These are phyloP conservation scores for Aspergillus carlsbadensis DNA, from an alignment of 495 filamentous ascomycete species.

Conservation along the genomic window DNA sequence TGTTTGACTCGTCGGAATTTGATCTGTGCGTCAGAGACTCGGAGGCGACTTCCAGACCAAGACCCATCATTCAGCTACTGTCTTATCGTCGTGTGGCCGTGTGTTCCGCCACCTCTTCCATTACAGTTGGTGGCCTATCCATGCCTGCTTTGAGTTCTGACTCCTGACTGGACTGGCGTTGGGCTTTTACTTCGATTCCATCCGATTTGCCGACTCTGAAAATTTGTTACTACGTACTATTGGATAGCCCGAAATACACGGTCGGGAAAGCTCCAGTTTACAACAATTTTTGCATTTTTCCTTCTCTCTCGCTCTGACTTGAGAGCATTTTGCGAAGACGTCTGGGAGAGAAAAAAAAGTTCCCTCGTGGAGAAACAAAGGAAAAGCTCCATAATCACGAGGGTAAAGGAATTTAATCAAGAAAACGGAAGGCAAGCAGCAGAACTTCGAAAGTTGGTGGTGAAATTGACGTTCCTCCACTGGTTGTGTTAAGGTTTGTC, in stretches of 20 bases:
- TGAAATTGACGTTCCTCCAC: conserved; percentile 11
- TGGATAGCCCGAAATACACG: conserved; percentile 15
- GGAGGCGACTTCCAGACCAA: conserved; percentile 25
- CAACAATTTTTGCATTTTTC: background rate
- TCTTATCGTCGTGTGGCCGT: conserved; percentile 23
- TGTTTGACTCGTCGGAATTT: conserved; percentile 11
- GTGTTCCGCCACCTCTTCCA: conserved; percentile 19
- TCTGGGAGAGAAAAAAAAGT: background rate
- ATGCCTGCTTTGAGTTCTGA: conserved; percentile 11
- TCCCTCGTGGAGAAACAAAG: conserved; percentile 4
- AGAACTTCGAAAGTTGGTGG: conserved; percentile 9
- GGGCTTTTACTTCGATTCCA: conserved; percentile 4
- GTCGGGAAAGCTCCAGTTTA: conserved; percentile 12
- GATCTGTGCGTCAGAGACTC: conserved; percentile 23
- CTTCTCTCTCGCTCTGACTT: conserved; percentile 1
- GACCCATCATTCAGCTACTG: conserved; percentile 31
- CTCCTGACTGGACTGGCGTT: conserved; percentile 8
- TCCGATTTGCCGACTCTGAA: conserved; percentile 11
- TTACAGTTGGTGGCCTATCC: background rate
- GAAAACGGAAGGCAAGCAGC: conserved; percentile 9
- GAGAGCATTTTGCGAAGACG: conserved; percentile 3
- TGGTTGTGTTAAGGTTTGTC: conserved; percentile 38
- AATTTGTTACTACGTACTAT: background rate
- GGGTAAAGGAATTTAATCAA: conserved; percentile 1
- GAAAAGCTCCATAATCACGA: conserved; percentile 4